Evolutionary conservation across 1,139 yeast species (phyloP).

Genomic region (Protomyces gravidus): DNA sequence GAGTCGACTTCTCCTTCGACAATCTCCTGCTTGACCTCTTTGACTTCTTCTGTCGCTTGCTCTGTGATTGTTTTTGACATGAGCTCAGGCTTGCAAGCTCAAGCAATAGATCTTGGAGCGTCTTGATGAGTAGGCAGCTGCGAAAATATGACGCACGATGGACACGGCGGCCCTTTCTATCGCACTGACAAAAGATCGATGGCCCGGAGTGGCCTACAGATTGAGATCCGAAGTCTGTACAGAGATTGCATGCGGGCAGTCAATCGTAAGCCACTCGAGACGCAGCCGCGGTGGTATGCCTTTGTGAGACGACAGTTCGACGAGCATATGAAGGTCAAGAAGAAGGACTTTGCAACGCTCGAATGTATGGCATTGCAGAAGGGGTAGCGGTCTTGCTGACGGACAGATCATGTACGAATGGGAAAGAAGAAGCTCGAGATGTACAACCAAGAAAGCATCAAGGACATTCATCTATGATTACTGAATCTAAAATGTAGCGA

Average conservation of each 20-base stretch:
- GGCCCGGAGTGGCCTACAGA: conserved; percentile 20
- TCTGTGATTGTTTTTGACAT: conserved; percentile 10
- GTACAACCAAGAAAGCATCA: conserved; percentile 48
- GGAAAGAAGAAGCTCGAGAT: conserved; percentile 70
- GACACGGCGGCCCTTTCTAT: background rate
- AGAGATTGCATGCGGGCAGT: conserved; percentile 41
- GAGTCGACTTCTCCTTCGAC: conserved; percentile 29
- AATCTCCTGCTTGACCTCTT: conserved; percentile 20
- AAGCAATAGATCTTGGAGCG: background rate
- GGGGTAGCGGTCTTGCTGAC: no score
- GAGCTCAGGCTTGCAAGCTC: no score
- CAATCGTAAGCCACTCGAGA: conserved; percentile 39
- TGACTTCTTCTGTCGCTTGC: conserved; percentile 16
- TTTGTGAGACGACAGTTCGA: conserved; percentile 58
- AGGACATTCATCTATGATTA: conserved; percentile 19
- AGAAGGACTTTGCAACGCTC: conserved; percentile 76
- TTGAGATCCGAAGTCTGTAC: conserved; percentile 39
- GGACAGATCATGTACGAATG: conserved; percentile 57
- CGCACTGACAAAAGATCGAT: no score
- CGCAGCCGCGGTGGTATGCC: conserved; percentile 37
- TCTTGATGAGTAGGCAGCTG: background rate
- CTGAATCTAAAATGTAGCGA: no score
- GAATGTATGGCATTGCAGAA: conserved; percentile 49
- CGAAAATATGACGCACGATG: background rate
- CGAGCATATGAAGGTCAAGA: conserved; percentile 54